Evolutionary conservation across 495 filamentous ascomycete genomes (phyloP), one percentile per base, ranked within the genome.

Genomic region (Thermochaetoides thermophila): DNA sequence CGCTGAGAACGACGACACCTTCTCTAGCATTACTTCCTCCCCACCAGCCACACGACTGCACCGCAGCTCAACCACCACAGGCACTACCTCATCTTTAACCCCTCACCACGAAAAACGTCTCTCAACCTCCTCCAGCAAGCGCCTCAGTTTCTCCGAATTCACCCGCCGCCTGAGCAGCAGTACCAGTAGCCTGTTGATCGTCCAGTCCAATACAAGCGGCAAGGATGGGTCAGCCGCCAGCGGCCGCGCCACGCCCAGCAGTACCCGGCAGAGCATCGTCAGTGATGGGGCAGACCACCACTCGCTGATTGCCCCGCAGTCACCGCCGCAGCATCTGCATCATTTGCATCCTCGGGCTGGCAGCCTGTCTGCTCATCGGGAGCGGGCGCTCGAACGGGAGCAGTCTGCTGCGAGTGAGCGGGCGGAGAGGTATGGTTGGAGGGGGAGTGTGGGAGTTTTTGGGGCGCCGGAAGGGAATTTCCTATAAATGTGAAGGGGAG

Each of bases 381-480:
- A 32, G 7, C 29, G 41, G 18, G 17, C 32, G 12, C 40, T 31
- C 8, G 44, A 52, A n/a, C 35, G 42, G 9, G 44, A 50, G 15
- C 39, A 45, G 14, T 60, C 54, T 28, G 46, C 46, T 21, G 57
- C 64, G 68, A 17, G 69, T 53, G 34, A 63, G 37, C 48, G 74
- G 55, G 53, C 69, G 48, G 45, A n/a, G n/a, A n/a, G 46, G 14
- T 60, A 54, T 28, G 46, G 48, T 21, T 60, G 66, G 68, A 17
- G 69, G 53, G 34, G 64, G 37, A 49, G 74, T 55, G 53, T 70
- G 48, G 45, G 68, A 47, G 51, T 75, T 59, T 54, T 74, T 60
- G 50, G 50, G 9, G 26, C 46, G 42, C 31, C 61, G 54, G 31
- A 65, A 47, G 46, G 69, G 57, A 44, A 52, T 4, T 57, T 60